Percentiles rank a stretch among this genome's conserved stretches.
Evolutionary conservation across 306 rosid species (phyloP).

Genomic region (Clitoria ternatea): DNA sequence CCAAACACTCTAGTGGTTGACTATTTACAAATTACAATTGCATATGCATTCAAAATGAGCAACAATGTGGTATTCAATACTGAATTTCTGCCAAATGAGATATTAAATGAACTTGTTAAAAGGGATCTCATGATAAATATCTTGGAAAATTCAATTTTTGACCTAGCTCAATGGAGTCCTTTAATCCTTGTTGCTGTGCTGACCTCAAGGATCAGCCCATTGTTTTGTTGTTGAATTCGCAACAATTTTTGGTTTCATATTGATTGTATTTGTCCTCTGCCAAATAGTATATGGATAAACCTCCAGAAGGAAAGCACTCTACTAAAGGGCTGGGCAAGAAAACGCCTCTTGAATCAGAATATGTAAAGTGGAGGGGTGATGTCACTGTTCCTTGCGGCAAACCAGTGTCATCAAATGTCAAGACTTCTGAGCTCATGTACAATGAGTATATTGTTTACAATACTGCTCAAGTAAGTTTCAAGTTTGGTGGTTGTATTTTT

Average conservation of each 20-base stretch:
- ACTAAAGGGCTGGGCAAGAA: constrained; percentile 93
- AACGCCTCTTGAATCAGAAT: constrained; percentile 55
- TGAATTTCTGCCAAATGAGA: constrained; percentile 10
- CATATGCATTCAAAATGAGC: constrained; percentile 3
- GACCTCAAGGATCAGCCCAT: too few species aligned
- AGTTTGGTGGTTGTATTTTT: background rate
- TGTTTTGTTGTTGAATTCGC: too few species aligned
- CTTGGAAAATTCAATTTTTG: too few species aligned
- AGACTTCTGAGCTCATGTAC: constrained; percentile 82
- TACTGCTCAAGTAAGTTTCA: constrained; percentile 79
- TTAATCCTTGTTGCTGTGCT: too few species aligned
- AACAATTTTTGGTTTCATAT: constrained; percentile 8
- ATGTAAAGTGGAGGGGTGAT: constrained; percentile 67
- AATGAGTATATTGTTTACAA: constrained; percentile 90
- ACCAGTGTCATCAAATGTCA: constrained; percentile 70
- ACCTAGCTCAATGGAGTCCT: too few species aligned
- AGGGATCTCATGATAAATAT: too few species aligned
- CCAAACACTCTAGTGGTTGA: constrained; percentile 4
- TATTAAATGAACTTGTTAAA: too few species aligned
- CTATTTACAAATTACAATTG: background rate
- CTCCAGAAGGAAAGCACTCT: constrained; percentile 92
- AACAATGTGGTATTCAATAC: constrained; percentile 4
- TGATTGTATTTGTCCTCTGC: constrained; percentile 20
- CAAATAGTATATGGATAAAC: constrained; percentile 78
- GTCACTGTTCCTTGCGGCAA: constrained; percentile 91